phyloP scores from a whole-genome alignment of 73 alveolate genomes.

The Paraurostyla sp. region DNA sequence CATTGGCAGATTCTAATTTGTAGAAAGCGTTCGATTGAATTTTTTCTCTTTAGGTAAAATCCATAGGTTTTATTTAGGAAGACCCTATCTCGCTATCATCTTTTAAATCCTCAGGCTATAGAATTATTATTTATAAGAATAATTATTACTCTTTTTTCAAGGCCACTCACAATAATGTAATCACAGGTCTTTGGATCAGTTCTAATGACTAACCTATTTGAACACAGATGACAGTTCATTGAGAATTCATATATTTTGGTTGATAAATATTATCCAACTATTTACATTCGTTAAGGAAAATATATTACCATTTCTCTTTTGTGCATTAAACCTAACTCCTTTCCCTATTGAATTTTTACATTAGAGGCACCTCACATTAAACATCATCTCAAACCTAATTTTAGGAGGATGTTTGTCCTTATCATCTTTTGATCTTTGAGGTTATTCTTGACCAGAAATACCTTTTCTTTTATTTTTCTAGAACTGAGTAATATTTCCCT shows the following conservation, averaged over 20 bases:
- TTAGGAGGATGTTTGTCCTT: not conserved
- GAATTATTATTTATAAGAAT: not conserved
- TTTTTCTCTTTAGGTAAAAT: not conserved
- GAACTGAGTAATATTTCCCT: conserved; percentile 42
- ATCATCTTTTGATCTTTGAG: not conserved
- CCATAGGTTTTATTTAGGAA: not conserved
- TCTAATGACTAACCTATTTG: conserved; percentile 34
- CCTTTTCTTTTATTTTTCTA: conserved; percentile 27
- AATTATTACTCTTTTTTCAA: conserved; percentile 40
- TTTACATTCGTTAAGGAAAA: not conserved
- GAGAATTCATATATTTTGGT: conserved; percentile 66
- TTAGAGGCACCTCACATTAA: conserved; percentile 63
- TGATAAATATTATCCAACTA: conserved; percentile 70
- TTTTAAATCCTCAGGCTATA: conserved; percentile 39
- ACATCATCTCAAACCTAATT: conserved; percentile 66
- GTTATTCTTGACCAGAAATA: not conserved
- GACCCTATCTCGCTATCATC: not conserved
- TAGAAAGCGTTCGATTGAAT: conserved; percentile 56
- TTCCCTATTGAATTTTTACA: conserved; percentile 65
- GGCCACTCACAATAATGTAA: conserved; percentile 59
- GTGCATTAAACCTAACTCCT: conserved; percentile 77
- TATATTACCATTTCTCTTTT: conserved; percentile 43
- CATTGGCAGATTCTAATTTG: conserved; percentile 53
- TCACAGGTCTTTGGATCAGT: conserved; percentile 74
- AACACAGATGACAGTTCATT: conserved; percentile 71